Evolutionary conservation across 208 protist genomes (phyloP).

Genomic region (Borovskyia barvae): DNA sequence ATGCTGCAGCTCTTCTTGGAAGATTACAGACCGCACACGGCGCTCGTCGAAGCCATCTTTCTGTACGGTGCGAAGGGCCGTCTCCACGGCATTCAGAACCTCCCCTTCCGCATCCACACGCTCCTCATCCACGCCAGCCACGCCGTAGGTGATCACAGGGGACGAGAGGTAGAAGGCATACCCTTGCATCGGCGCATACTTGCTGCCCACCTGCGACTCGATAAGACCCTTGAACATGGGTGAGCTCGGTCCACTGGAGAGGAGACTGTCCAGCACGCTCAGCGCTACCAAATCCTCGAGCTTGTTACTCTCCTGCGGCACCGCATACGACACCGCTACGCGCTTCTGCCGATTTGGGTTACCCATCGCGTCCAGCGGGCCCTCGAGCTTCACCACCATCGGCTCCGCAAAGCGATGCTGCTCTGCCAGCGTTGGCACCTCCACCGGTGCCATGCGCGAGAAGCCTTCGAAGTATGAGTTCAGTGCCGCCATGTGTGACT

Average conservation of each 20-base stretch:
- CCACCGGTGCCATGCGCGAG: conserved; percentile 27
- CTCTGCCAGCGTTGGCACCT: conserved; percentile 58
- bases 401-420: conserved; percentile 47
- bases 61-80: conserved; percentile 52
- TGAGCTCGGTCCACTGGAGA: conserved; percentile 80
- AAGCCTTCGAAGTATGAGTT: conserved; percentile 73
- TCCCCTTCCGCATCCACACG: conserved; percentile 55
- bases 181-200: conserved; percentile 82
- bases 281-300: conserved; percentile 77
- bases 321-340: conserved; percentile 75
- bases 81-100: conserved; percentile 55
- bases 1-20: conserved; percentile 88
- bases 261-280: conserved; percentile 81
- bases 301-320: conserved; percentile 54
- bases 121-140: conserved; percentile 80
- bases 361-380: conserved; percentile 84
- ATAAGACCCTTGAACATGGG: conserved; percentile 90
- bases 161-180: conserved; percentile 84
- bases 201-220: conserved; percentile 83
- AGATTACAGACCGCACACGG: conserved; percentile 81
- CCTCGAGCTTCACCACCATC: conserved; percentile 47
- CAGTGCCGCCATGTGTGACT: conserved; percentile 63
- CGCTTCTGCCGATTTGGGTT: conserved; percentile 77
- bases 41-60: conserved; percentile 83
- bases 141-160: conserved; percentile 86